Percentiles rank a stretch among this genome's conserved stretches.
These are phyloP conservation scores for Anisodus acutangulus DNA, from an alignment of 257 asterid genomes.

Conservation along the genomic window DNA sequence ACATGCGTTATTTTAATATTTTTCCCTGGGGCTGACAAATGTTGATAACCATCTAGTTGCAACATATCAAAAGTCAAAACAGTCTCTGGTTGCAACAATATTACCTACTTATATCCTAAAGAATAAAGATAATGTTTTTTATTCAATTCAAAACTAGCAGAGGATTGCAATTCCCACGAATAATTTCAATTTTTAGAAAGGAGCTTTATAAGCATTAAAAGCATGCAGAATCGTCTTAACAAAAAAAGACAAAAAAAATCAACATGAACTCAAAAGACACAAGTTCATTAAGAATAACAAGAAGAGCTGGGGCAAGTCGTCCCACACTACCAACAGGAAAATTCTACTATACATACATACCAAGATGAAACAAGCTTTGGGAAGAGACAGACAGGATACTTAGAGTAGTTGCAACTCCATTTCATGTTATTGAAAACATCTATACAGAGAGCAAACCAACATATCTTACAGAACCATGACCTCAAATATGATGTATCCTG, in stretches of 20 bases:
- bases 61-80: neutral
- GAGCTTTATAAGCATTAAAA: neutral
- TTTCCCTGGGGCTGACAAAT: neutral
- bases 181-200: neutral
- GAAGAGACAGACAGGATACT: neutral
- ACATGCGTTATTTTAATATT: neutral
- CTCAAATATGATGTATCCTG: neutral
- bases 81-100: conserved; percentile 5
- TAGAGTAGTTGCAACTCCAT: neutral
- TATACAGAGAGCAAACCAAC: neutral
- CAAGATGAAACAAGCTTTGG: neutral
- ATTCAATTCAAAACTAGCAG: neutral
- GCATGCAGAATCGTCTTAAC: neutral
- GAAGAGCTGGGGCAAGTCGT: neutral
- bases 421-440: no score
- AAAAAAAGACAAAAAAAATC: neutral
- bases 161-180: neutral
- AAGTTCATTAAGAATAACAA: neutral
- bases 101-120: neutral
- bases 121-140: neutral
- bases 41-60: neutral
- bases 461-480: neutral
- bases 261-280: neutral
- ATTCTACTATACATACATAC: neutral
- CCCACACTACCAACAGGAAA: neutral